Percentiles rank a stretch among this genome's conserved stretches.
Conservation (phyloP, 345 rosid genomes). For the Microthlaspi erraticum region DNA sequence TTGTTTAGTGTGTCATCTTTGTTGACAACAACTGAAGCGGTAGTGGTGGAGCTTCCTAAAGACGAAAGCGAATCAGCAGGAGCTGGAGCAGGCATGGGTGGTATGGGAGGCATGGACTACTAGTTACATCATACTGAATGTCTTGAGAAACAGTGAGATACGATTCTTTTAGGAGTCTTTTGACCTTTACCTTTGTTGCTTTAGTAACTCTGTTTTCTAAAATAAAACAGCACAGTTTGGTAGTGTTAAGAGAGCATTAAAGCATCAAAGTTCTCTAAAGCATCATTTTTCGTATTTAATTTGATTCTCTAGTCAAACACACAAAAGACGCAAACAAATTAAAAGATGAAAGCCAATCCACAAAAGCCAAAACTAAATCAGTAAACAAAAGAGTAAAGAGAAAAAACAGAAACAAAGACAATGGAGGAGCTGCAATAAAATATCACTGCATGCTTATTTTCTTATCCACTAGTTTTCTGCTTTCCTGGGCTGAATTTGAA, state of each 20-base stretch:
- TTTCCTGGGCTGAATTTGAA: neutral
- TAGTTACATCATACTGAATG: neutral
- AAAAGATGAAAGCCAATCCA: too few relatives aligned
- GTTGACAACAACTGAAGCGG: constrained; percentile 91
- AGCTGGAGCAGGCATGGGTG: constrained; percentile 45
- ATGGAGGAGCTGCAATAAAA: neutral
- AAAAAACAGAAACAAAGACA: too few relatives aligned
- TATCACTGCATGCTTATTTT: neutral
- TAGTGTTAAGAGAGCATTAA: too few relatives aligned
- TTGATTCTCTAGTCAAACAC: too few relatives aligned
- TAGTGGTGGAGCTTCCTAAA: constrained; percentile 72
- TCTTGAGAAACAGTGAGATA: neutral
- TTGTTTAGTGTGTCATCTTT: constrained; percentile 45
- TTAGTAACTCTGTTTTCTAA: neutral
- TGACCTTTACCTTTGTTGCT: neutral
- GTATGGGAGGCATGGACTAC: constrained; percentile 52
- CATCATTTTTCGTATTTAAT: too few relatives aligned
- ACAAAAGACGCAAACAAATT: too few relatives aligned
- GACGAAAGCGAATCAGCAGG: constrained; percentile 63
- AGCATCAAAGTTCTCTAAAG: too few relatives aligned
- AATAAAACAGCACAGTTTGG: too few relatives aligned
- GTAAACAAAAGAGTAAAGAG: too few relatives aligned
- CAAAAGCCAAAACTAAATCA: too few relatives aligned
- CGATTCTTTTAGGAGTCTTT: constrained; percentile 23
- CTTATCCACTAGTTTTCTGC: neutral